Base-by-base conservation (phyloP, 2,329 filamentous ascomycete genomes). In the Cercospora sp. region DNA sequence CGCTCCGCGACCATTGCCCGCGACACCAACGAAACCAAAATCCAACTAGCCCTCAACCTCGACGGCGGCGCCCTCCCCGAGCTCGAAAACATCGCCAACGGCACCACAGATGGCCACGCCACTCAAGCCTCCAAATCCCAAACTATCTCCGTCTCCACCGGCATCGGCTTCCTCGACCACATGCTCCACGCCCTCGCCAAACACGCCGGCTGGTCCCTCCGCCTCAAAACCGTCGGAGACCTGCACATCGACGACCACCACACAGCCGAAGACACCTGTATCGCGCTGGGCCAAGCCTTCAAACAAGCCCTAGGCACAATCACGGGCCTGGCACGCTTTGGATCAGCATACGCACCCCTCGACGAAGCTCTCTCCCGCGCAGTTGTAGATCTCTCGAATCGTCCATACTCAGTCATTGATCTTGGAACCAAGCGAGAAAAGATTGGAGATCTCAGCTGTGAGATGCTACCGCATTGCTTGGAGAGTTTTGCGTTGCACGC, bases 171-270 rank as follows among this genome's bases (percentile, higher is more conserved):
- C 82, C 86, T 99, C 66, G 95, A 99, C 83, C 95, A 99, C 84
- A 98, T 99, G 94, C 87, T 98, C 61, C 95, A 99, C 81, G 95
- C 95, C 5, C 86, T 98, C 65, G 92, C 95, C 61, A 98, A 99
- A 82, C 95, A 99, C 82, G 89, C 91, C 5, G 94, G 95, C 71
- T 98, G 94, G 95, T 95, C 91, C 83, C 82, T 99, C 74, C 89
- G 89, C 33, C 84, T 99, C 66, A 85, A 88, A 72, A 96, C 93
- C 81, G 87, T 90, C 79, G 95, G 95, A 64, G 95, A 99, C 82
- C 83, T 98, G 63, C 91, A 97, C 84, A 93, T 99, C 80, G 95
- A 99, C 83, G 95, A 98, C 85, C 95, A 99, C 83, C 95, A 99
- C 87, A 97, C 94, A 8, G 91, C 94, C 71, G 95, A 99, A 84